Base-by-base conservation (phyloP, 352 stramenopile genomes). In the Phytophthora pistaciae region DNA sequence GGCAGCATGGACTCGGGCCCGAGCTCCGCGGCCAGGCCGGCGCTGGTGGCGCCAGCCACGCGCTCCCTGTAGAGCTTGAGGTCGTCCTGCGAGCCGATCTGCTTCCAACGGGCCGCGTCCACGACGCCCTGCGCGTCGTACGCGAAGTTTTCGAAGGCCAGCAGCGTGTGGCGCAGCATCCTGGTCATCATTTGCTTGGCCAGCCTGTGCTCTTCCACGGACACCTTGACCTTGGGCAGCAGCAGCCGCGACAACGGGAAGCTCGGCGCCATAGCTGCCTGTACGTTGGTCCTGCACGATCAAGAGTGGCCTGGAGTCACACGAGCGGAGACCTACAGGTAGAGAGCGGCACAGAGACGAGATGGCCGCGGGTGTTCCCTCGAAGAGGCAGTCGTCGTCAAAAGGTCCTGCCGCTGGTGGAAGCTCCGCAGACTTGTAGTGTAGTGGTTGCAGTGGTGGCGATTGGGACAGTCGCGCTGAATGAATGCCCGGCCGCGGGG, bases 1-100 rank as follows among this genome's bases (percentile, higher is more conserved):
- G 69, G 56, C 62, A 80, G 64, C 56, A 80, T 75, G n/a, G 73
- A 42, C 27, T 72, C 66, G 0, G 60, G 63, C 14, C 72, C 75
- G 48, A 85, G 72, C n/a, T 67, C 67, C 29, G 55, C 60, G 7
- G 68, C 74, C 29, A 80, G 50, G 11, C 68, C 62, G 1, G 75
- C 66, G 64, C 68, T 79, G 31, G 66, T 83, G 11, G 57, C 46
- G 3, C 75, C 78, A 0, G 49, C 56, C 18, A 76, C 72, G 5
- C 79, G 77, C 64, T 90, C 78, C 54, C 72, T 82, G 69, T 78
- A 90, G 7, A 91, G 65, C 62, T 83, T 78, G 42, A 91, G 69
- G 21, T 78, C 75, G 50, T 87, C 80, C 18, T 82, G 77, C n/a
- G 74, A 71, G 5, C 69, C 70, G 31, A 81, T 62, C 9, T 60